These are phyloP conservation scores for Bruguiera sexangula DNA, from an alignment of 345 rosid species.

Conservation along the genomic window DNA sequence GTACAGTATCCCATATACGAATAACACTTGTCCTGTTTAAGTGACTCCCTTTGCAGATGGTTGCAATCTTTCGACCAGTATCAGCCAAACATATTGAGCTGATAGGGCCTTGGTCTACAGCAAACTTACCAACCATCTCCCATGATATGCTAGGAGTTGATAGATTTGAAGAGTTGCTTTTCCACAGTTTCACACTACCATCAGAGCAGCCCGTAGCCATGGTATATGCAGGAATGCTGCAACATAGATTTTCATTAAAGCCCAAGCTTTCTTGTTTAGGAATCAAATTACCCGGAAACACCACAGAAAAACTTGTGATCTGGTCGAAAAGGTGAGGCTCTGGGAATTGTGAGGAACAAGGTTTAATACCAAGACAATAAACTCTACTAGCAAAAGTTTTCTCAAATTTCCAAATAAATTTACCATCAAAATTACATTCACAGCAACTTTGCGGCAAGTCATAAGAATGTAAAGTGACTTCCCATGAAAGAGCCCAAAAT, in stretches of 20 bases:
- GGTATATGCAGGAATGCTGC: conserved; percentile 49
- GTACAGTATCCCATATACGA: conserved; percentile 59
- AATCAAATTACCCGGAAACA: conserved; percentile 40
- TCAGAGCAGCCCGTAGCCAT: conserved; percentile 80
- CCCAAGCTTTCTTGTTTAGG: conserved; percentile 29
- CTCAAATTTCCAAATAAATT: conserved; percentile 44
- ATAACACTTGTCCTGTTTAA: conserved; percentile 32
- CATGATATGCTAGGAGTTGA: conserved; percentile 38
- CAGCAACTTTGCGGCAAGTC: conserved; percentile 37
- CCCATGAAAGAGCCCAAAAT: conserved; percentile 73
- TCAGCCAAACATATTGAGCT: conserved; percentile 50
- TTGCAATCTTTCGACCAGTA: conserved; percentile 72
- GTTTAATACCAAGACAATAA: conserved; percentile 47
- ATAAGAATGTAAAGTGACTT: conserved; percentile 52
- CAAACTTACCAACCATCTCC: conserved; percentile 77
- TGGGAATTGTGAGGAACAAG: conserved; percentile 61
- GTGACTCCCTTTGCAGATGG: conserved; percentile 38
- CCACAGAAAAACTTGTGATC: conserved; percentile 68
- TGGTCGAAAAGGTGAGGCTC: conserved; percentile 48
- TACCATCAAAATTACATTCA: conserved; percentile 46
- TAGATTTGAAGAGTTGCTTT: conserved; percentile 39
- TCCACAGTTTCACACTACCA: conserved; percentile 85
- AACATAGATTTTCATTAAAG: conserved; percentile 22
- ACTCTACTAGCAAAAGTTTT: conserved; percentile 42
- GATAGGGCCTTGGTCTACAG: conserved; percentile 54